Evolutionary conservation across 2,329 filamentous ascomycete genomes (phyloP), one percentile per base, ranked within the genome.

Genomic region (Magnaporthales sp.): DNA sequence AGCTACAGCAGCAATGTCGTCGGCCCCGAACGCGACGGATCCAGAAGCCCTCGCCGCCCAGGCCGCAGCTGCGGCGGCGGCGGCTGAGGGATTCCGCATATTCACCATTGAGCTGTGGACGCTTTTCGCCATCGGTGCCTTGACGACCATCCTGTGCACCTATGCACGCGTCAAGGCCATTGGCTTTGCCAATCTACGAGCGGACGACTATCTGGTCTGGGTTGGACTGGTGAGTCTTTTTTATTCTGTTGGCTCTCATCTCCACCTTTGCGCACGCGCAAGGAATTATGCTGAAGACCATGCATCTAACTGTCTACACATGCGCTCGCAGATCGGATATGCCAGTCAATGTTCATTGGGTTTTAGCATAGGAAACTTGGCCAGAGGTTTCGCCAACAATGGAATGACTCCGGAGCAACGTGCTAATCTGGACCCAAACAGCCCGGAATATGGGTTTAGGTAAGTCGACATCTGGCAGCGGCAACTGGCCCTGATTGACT

Each of bases 371-470:
- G 83, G 81, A 27, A 79, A 79, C 15, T 76, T 75, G 67, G 82
- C 77, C 66, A 75, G 76, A 56, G 83, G 83, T 0, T 75, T 86
- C 4, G 83, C 83, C 63, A 85, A 86, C 71, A 85, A 84, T 71
- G 72, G 77, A 68, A 84, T 86, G 81, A 83, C 82, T 2, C 78
- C 81, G n/a, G 78, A 75, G 56, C 71, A 84, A 67, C 80, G 84
- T 24, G 72, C 70, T 9, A 70, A 74, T 0, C 74, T 86, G 27
- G 75, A 76, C 9, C 76, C 79, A 0, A 69, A 74, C n/a, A 80
- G 38, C 26, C 38, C 38, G 4, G 63, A 64, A 22, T 51, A 54
- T 27, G 15, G 26, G 22, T 46, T 64, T 10, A 64, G 62, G 62
- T 64, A 24, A 64, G 31, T 46, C 15, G 8, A n/a, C 38, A n/a